These are phyloP conservation scores for Microascus cirrosus DNA, from an alignment of 2,329 filamentous ascomycete genomes.

Conservation along the genomic window DNA sequence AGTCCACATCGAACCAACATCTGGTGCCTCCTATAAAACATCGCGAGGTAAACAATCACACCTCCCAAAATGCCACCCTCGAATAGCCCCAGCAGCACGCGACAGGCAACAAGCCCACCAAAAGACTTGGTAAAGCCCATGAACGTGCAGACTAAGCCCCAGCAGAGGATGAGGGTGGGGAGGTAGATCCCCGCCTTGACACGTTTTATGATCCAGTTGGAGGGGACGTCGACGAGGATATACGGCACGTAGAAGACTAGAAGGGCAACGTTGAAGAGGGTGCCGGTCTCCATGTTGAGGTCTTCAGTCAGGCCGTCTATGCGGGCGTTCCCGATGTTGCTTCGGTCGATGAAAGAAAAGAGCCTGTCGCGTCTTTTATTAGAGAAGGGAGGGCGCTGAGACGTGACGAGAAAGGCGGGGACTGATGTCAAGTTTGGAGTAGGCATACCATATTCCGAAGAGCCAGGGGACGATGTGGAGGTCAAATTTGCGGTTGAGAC, in stretches of 20 bases:
- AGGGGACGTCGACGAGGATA: slow-evolving; percentile 13
- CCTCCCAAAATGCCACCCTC: slow-evolving; percentile 14
- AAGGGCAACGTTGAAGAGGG: slow-evolving; percentile 38
- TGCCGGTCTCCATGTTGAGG: slow-evolving; percentile 28
- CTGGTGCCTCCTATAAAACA: slow-evolving; percentile 14
- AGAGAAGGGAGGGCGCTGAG: no score
- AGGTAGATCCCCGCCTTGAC: slow-evolving; percentile 12
- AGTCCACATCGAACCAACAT: slow-evolving; percentile 12
- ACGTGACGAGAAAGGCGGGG: no score
- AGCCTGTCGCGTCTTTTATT: background rate
- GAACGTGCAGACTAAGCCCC: slow-evolving; percentile 11
- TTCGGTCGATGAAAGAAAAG: slow-evolving; percentile 53
- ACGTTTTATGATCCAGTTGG: slow-evolving; percentile 11
- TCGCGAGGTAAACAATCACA: slow-evolving; percentile 13
- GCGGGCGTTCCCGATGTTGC: slow-evolving; percentile 66
- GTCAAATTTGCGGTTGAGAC: slow-evolving; percentile 14
- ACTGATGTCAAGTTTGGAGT: no score
- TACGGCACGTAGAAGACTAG: slow-evolving; percentile 13
- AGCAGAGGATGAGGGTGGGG: slow-evolving; percentile 10
- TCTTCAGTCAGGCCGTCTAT: slow-evolving; percentile 26
- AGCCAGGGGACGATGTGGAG: slow-evolving; percentile 13
- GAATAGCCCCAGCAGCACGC: slow-evolving; percentile 11
- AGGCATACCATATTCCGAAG: slow-evolving; percentile 13
- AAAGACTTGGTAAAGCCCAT: slow-evolving; percentile 13
- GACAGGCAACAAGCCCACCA: slow-evolving; percentile 10